These are phyloP conservation scores for Elsinoe perseae DNA, from an alignment of 2,329 filamentous ascomycete genomes.

Conservation along the genomic window DNA sequence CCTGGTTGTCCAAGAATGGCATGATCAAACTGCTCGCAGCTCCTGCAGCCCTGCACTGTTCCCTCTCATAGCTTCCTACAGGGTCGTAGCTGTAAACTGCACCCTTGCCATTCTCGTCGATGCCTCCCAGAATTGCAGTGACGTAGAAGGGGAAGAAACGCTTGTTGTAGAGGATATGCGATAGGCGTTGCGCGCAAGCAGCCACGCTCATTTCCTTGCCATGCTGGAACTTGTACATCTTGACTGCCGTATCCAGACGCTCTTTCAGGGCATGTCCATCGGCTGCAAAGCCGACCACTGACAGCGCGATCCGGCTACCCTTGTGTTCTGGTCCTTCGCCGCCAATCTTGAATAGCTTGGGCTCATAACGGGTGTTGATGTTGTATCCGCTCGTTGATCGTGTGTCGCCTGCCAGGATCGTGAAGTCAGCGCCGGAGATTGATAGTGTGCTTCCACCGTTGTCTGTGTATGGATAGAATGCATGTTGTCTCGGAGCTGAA, in stretches of 20 bases:
- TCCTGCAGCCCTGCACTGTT: slow-evolving; percentile 89
- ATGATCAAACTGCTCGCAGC: slow-evolving; percentile 84
- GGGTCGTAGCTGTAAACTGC: slow-evolving; percentile 97
- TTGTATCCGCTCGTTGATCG: slow-evolving; percentile 93
- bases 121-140: slow-evolving; percentile 81
- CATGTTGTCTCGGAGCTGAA: slow-evolving; percentile 55
- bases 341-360: slow-evolving; percentile 96
- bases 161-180: slow-evolving; percentile 93
- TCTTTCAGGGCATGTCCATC: slow-evolving; percentile 92
- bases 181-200: slow-evolving; percentile 88
- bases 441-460: slow-evolving; percentile 95
- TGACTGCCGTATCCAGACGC: slow-evolving; percentile 86
- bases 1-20: slow-evolving; percentile 98
- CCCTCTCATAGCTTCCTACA: slow-evolving; percentile 93
- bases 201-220: slow-evolving; percentile 92
- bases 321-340: slow-evolving; percentile 79
- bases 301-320: slow-evolving; percentile 79
- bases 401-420: slow-evolving; percentile 95
- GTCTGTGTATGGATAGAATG: slow-evolving; percentile 96
- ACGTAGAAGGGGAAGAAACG: slow-evolving; percentile 99
- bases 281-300: slow-evolving; percentile 90
- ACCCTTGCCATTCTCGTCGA: slow-evolving; percentile 91
- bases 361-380: slow-evolving; percentile 93
- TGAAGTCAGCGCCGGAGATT: slow-evolving; percentile 88
- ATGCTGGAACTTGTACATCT: slow-evolving; percentile 98